Percentiles rank a stretch among this genome's conserved stretches.
Conservation (phyloP, 495 filamentous ascomycete genomes). For the Aspergillus ellipticus region DNA sequence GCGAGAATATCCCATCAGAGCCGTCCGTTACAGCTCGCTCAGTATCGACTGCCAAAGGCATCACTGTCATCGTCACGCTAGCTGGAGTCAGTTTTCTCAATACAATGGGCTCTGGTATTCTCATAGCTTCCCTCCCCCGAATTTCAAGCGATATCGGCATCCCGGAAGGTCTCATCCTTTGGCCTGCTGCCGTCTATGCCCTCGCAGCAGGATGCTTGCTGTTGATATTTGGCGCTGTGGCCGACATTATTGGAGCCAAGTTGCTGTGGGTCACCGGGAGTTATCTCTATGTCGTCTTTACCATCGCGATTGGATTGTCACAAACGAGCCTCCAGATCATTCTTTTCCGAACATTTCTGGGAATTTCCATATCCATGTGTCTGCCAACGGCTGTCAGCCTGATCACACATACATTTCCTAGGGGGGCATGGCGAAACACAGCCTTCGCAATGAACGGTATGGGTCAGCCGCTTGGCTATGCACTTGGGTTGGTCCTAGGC, state of each 20-base stretch:
- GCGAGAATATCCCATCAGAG: neutral
- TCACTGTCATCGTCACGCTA: neutral
- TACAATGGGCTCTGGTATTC: neutral
- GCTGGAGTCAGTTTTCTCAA: neutral
- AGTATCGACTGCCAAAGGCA: neutral
- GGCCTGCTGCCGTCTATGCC: constrained; percentile 11
- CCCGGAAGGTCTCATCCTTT: neutral
- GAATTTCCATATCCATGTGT: constrained; percentile 46
- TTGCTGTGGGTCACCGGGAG: constrained; percentile 44
- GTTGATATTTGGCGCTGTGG: constrained; percentile 48
- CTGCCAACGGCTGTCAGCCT: constrained; percentile 50
- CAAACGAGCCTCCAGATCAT: constrained; percentile 46
- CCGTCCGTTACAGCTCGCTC: neutral
- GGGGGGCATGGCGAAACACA: constrained; percentile 45
- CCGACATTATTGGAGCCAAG: constrained; percentile 47
- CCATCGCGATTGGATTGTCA: constrained; percentile 44
- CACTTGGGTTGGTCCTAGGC: constrained; percentile 55
- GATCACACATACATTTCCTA: constrained; percentile 39
- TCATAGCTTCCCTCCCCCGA: constrained; percentile 1
- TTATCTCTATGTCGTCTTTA: constrained; percentile 40
- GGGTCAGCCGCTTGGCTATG: constrained; percentile 50
- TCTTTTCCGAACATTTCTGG: constrained; percentile 47
- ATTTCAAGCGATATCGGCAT: neutral
- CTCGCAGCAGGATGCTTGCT: constrained; percentile 48
- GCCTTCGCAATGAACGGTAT: constrained; percentile 50